A percentile compares a stretch with the other conserved stretches of the same genome.
Evolutionary conservation across 805 yeast species (phyloP).

Genomic region (Saccharomycopsis babjevae): DNA sequence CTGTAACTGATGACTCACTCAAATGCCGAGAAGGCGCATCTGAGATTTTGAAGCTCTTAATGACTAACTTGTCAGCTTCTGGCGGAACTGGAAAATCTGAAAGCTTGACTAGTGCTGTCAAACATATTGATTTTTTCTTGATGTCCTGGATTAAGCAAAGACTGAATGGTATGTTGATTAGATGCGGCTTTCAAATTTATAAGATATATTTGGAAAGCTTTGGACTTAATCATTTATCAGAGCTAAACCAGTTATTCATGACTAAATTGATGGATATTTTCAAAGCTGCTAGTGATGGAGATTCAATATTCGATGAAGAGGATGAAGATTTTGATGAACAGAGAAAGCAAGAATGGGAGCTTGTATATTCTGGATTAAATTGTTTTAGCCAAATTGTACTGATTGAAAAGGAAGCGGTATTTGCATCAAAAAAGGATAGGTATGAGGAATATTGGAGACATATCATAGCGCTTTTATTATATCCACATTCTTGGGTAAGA

Average conservation of each 20-base stretch:
- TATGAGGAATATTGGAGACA: conserved; percentile 38
- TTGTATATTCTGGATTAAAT: conserved; percentile 55
- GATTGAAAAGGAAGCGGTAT: conserved; percentile 25
- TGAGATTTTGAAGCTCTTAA: conserved; percentile 43
- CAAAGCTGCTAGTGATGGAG: conserved; percentile 27
- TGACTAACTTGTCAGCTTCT: conserved; percentile 34
- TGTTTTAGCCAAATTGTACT: conserved; percentile 32
- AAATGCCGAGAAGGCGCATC: conserved; percentile 81
- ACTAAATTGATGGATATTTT: conserved; percentile 20
- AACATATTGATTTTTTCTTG: conserved; percentile 32
- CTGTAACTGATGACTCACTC: conserved; percentile 66
- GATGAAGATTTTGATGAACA: conserved; percentile 25
- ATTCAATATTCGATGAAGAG: conserved; percentile 27
- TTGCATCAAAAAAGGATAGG: conserved; percentile 23
- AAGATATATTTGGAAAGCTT: conserved; percentile 46
- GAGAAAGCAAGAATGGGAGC: conserved; percentile 61
- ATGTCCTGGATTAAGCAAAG: conserved; percentile 56
- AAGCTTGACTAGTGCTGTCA: conserved; percentile 19
- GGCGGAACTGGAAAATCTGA: conserved; percentile 13
- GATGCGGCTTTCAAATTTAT: conserved; percentile 69
- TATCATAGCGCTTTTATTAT: conserved; percentile 48
- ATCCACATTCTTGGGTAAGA: conserved; percentile 91
- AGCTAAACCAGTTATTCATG: conserved; percentile 33
- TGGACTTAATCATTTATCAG: conserved; percentile 31
- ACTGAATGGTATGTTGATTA: conserved; percentile 40